Conservation (phyloP, 176 grass and related monocot genomes). For the Aegilops tauschii region DNA sequence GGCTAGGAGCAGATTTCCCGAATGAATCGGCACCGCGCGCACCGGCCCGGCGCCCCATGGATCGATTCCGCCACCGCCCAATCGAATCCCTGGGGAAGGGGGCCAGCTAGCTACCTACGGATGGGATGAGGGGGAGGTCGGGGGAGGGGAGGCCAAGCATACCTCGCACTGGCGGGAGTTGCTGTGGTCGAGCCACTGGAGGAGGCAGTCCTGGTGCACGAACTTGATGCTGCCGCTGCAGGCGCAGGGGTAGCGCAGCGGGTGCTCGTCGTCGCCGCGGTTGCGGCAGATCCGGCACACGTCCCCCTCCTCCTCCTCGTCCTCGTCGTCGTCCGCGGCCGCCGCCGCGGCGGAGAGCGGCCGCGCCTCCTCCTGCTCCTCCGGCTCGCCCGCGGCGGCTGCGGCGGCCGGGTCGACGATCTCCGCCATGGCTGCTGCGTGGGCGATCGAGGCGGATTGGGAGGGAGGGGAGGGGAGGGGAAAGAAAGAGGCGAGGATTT, state of each 20-base stretch:
- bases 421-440: slow-evolving; percentile 38
- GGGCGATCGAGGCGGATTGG: slow-evolving; percentile 17
- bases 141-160: not conserved
- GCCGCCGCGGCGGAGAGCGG: slow-evolving; percentile 17
- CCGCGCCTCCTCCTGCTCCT: slow-evolving; percentile 32
- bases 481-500: slow-evolving; percentile 13
- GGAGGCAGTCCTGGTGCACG: slow-evolving; percentile 99
- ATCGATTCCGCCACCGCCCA: not conserved
- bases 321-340: slow-evolving; percentile 38
- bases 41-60: not conserved
- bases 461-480: not conserved
- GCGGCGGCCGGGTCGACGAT: slow-evolving; percentile 20
- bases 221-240: slow-evolving; percentile 99
- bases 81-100: slow-evolving; percentile 1
- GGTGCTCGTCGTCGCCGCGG: slow-evolving; percentile 79
- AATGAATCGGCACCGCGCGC: not conserved
- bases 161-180: slow-evolving; percentile 99
- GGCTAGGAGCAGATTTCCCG: not conserved
- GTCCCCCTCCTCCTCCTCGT: slow-evolving; percentile 69
- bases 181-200: slow-evolving; percentile 99
- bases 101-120: too few species aligned
- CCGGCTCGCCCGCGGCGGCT: slow-evolving; percentile 6
- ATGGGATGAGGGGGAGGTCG: too few species aligned
- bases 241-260: slow-evolving; percentile 92
- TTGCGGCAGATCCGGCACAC: slow-evolving; percentile 99